Conservation (phyloP, 2,329 filamentous ascomycete species). For the Aspergillus japonicus region DNA sequence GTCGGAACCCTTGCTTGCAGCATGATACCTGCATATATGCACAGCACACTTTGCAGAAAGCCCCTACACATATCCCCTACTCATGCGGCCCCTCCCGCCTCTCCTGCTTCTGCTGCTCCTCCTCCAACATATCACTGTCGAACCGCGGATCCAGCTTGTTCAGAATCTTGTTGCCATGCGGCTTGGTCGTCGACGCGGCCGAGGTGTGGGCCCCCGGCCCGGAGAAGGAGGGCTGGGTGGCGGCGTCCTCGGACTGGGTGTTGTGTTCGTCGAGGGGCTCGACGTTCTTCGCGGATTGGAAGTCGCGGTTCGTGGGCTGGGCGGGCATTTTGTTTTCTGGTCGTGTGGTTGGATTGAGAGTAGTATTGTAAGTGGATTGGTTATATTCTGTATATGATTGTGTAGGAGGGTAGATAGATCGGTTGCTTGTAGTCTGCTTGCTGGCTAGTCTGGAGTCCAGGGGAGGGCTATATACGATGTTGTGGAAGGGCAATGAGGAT, state of each 20-base stretch:
- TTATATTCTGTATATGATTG: neutral
- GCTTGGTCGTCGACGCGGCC: conserved; percentile 2
- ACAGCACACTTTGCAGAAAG: no score
- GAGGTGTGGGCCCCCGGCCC: conserved; percentile 4
- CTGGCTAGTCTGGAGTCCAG: no score
- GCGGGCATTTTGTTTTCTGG: neutral
- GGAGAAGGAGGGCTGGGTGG: neutral
- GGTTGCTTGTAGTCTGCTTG: no score
- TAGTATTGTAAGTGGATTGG: neutral
- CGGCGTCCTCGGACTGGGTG: neutral
- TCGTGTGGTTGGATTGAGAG: neutral
- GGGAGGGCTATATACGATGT: no score
- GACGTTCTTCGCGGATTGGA: neutral
- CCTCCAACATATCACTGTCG: conserved; percentile 8
- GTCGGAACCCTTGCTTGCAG: neutral
- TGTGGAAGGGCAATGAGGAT: no score
- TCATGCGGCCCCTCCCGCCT: neutral
- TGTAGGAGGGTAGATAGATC: no score
- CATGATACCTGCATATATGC: neutral
- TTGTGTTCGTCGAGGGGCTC: neutral
- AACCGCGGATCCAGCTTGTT: conserved; percentile 10
- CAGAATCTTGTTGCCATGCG: conserved; percentile 5
- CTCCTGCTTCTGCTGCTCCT: neutral
- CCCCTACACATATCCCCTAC: neutral
- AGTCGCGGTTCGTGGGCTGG: neutral